Conservation (phyloP, 768 basidiomycete genomes). For the Leccinum arenicola region DNA sequence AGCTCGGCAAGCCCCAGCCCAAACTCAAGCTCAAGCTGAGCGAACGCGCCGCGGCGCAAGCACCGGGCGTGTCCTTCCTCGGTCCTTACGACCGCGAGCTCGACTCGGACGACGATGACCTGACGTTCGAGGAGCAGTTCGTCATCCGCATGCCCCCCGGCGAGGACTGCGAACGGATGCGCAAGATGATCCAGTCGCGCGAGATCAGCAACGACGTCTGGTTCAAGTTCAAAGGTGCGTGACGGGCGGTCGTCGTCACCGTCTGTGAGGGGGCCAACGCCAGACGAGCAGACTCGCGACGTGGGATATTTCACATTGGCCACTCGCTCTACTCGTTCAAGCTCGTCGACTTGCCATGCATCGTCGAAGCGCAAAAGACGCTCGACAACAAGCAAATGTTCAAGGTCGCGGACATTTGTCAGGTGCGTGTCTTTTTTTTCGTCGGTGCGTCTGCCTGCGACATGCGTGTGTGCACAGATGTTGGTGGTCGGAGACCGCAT, state of each 20-base stretch:
- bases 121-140: slow-evolving; percentile 97
- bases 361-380: slow-evolving; percentile 94
- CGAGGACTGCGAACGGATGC: slow-evolving; percentile 73
- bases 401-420: slow-evolving; percentile 98
- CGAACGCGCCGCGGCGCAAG: slow-evolving; percentile 76
- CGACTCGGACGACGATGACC: slow-evolving; percentile 92
- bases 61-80: slow-evolving; percentile 83
- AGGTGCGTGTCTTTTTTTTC: slow-evolving; percentile 48
- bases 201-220: slow-evolving; percentile 84
- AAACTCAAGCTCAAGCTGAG: slow-evolving; percentile 88
- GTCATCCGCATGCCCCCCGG: slow-evolving; percentile 86
- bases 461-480: slow-evolving; percentile 58
- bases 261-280: slow-evolving; percentile 9
- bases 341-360: slow-evolving; percentile 92
- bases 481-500: slow-evolving; percentile 80
- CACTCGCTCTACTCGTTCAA: slow-evolving; percentile 83
- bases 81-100: slow-evolving; percentile 92
- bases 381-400: slow-evolving; percentile 96
- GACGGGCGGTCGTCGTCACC: not conserved
- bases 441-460: slow-evolving; percentile 12
- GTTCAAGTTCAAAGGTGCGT: slow-evolving; percentile 95
- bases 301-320: slow-evolving; percentile 87
- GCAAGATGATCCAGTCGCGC: slow-evolving; percentile 77
- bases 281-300: slow-evolving; percentile 67
- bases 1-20: slow-evolving; percentile 51